Percentiles rank a stretch among this genome's conserved stretches.
Evolutionary conservation across 306 rosid genomes (phyloP).

Genomic region (Psophocarpus tetragonolobus): DNA sequence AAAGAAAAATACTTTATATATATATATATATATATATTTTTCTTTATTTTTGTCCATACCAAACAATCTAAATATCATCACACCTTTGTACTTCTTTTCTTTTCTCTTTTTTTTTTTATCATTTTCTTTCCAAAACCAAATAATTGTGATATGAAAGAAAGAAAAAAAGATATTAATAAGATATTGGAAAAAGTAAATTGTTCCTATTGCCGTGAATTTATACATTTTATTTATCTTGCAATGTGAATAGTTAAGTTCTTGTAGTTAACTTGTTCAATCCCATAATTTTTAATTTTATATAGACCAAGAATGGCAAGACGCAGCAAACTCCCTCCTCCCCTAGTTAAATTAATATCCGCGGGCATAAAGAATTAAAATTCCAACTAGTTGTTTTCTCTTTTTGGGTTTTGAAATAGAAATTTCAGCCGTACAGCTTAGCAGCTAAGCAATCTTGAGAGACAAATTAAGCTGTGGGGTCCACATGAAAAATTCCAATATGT

Average conservation of each 20-base stretch:
- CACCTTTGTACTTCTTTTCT: too few species aligned
- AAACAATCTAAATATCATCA: too few species aligned
- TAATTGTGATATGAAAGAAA: too few species aligned
- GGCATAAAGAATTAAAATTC: neutral
- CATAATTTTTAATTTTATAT: neutral
- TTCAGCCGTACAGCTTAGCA: neutral
- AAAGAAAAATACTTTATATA: too few species aligned
- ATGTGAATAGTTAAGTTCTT: too few species aligned
- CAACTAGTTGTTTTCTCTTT: neutral
- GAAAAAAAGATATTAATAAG: too few species aligned
- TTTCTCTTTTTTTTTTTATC: too few species aligned
- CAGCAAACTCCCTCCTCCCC: neutral
- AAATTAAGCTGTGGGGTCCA: constrained; percentile 23
- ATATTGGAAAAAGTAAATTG: too few species aligned
- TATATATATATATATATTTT: too few species aligned
- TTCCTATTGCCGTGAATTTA: too few species aligned
- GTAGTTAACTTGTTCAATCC: neutral
- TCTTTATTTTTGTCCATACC: too few species aligned
- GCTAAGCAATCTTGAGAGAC: neutral
- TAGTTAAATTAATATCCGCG: neutral
- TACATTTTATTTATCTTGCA: neutral
- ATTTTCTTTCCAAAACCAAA: too few species aligned
- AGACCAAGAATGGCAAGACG: neutral
- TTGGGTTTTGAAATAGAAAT: neutral
- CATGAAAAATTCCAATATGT: constrained; percentile 3